phyloP scores from a whole-genome alignment of 345 rosid genomes.

The Kandelia obovata region DNA sequence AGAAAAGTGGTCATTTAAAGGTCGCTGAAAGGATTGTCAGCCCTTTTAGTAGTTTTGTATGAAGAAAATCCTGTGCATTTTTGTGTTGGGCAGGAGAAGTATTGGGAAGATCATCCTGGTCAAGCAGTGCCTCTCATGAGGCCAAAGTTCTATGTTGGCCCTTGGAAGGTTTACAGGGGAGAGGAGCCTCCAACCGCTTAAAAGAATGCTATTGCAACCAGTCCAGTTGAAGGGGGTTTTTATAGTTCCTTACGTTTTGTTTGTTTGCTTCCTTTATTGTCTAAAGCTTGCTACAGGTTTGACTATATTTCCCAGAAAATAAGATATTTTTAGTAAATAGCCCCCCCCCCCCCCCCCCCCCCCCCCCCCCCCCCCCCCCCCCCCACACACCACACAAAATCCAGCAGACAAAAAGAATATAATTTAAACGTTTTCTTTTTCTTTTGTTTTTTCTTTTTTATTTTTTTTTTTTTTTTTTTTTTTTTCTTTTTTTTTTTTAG shows the following conservation, averaged over 20 bases:
- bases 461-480: too few relatives aligned
- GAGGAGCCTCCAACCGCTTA: constrained; percentile 28
- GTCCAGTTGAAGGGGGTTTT: background rate
- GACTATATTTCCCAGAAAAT: constrained; percentile 7
- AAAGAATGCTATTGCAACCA: background rate
- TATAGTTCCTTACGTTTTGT: background rate
- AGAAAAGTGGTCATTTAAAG: background rate
- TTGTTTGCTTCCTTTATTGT: background rate
- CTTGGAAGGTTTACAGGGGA: constrained; percentile 80
- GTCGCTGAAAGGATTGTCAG: background rate
- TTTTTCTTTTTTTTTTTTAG: too few relatives aligned
- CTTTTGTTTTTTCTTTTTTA: too few relatives aligned
- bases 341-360: too few relatives aligned
- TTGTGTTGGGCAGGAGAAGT: constrained; percentile 59
- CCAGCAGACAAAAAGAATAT: too few relatives aligned
- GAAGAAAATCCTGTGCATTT: constrained; percentile 10
- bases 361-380: too few relatives aligned
- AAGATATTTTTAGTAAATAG: too few relatives aligned
- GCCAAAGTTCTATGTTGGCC: constrained; percentile 71
- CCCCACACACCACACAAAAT: too few relatives aligned
- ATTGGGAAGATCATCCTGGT: constrained; percentile 94
- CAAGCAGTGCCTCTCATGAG: constrained; percentile 75
- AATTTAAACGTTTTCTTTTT: too few relatives aligned
- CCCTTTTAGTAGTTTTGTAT: background rate
- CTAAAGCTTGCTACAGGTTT: constrained; percentile 12